These are phyloP conservation scores for Cocos nucifera DNA, from an alignment of 176 grass and related monocot species.

Conservation along the genomic window DNA sequence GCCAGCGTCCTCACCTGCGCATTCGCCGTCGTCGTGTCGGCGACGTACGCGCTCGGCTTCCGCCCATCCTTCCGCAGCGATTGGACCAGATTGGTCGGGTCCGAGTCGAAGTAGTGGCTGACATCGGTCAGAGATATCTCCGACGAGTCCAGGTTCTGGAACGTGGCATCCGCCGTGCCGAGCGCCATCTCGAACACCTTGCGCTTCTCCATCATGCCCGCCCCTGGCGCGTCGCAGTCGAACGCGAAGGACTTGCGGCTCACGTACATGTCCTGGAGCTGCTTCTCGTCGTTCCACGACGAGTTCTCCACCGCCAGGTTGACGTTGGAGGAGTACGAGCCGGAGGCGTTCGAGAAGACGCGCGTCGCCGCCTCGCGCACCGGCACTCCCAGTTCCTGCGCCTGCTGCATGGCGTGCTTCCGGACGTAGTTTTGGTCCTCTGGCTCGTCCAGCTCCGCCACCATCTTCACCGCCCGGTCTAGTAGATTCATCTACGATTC, in stretches of 20 bases:
- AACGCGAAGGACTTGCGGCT: conserved; percentile 94
- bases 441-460: conserved; percentile 89
- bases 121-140: conserved; percentile 99
- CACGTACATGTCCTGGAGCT: conserved; percentile 99
- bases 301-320: conserved; percentile 97
- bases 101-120: conserved; percentile 98
- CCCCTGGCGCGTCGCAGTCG: conserved; percentile 76
- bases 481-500: conserved; percentile 88
- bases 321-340: conserved; percentile 94
- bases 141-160: conserved; percentile 97
- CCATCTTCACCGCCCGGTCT: conserved; percentile 91
- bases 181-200: conserved; percentile 84
- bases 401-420: conserved; percentile 91
- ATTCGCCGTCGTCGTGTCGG: conserved; percentile 92
- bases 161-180: conserved; percentile 84
- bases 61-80: conserved; percentile 77
- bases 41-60: conserved; percentile 75
- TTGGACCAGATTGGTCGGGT: conserved; percentile 91
- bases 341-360: conserved; percentile 96
- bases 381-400: conserved; percentile 62
- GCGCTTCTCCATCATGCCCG: conserved; percentile 83
- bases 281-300: conserved; percentile 93
- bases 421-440: conserved; percentile 86
- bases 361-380: conserved; percentile 81
- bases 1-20: conserved; percentile 90